Conservation (phyloP, 2,329 filamentous ascomycete species). For the Moelleriella libera region DNA sequence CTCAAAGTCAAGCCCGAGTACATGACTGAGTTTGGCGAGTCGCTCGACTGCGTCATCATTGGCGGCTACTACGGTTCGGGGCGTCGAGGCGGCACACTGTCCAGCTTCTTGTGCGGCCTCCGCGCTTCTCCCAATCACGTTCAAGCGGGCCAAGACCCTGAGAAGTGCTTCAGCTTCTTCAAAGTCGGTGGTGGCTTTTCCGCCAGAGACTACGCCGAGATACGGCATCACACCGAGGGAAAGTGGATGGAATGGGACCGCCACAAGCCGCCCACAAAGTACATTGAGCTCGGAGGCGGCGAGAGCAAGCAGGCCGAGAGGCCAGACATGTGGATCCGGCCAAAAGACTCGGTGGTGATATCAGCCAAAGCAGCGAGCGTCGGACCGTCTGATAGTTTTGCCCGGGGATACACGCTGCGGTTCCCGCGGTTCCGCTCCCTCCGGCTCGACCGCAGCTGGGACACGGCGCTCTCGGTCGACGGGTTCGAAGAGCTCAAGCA, state of each 20-base stretch:
- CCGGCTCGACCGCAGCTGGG: slow-evolving; percentile 74
- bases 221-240: slow-evolving; percentile 72
- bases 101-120: slow-evolving; percentile 83
- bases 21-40: slow-evolving; percentile 92
- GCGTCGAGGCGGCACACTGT: slow-evolving; percentile 64
- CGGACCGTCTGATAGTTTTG: slow-evolving; percentile 62
- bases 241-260: slow-evolving; percentile 84
- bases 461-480: slow-evolving; percentile 60
- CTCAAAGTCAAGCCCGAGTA: slow-evolving; percentile 98
- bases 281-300: slow-evolving; percentile 70
- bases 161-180: slow-evolving; percentile 88
- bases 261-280: slow-evolving; percentile 60
- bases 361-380: slow-evolving; percentile 81
- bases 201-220: slow-evolving; percentile 69
- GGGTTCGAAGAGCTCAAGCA: slow-evolving; percentile 62
- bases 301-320: slow-evolving; percentile 56
- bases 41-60: slow-evolving; percentile 76
- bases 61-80: slow-evolving; percentile 91
- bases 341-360: slow-evolving; percentile 74
- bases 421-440: slow-evolving; percentile 83
- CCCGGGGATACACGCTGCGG: slow-evolving; percentile 61
- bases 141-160: slow-evolving; percentile 41
- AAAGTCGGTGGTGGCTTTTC: slow-evolving; percentile 93
- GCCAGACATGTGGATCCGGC: slow-evolving; percentile 88
- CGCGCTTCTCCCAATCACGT: slow-evolving; percentile 58